Evolutionary conservation across 805 yeast species (phyloP), one percentile per base, ranked within the genome.

Genomic region (Ogataea corticis): DNA sequence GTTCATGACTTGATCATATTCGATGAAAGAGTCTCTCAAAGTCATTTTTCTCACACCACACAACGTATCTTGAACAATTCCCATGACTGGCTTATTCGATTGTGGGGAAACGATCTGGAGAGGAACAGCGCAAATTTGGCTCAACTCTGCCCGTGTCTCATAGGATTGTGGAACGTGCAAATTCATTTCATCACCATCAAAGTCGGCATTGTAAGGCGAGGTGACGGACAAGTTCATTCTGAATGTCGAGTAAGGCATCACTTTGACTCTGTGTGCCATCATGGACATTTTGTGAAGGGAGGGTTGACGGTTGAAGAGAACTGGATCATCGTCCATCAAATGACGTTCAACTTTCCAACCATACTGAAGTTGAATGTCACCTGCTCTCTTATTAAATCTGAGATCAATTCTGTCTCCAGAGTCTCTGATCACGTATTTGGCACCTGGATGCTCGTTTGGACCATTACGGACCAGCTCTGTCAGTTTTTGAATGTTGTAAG

Each of bases 151-250:
- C 64, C 98, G 81, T 0, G 99, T 91, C 68, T 94, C 99, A 54
- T 91, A 96, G 7, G 97, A 87, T 67, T 94, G 99, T 3, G 99
- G 99, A 56, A 92, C 99, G 63, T 94, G 99, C 72, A 94, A 85
- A 71, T 94, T 94, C 99, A 94, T 94, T 72, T 94, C 99, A 70
- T 94, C 99, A 77, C 99, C 99, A 74, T 94, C 99, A 75, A 94
- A 94, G 85, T 94, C 99, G 37, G 99, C 99, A 72, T 94, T 94
- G 70, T 94, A 94, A n/a, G 99, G 99, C 15, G 98, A 89, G 0
- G 99, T 94, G 37, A 94, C 99, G 19, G 98, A 94, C 65, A 94
- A 75, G 64, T 94, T 94, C 72, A 94, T 76, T 72, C 99, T 81
- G 76, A 94, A 94, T 0, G 99, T 94, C 6, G 98, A 91, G 65